Conservation (phyloP, 164 flowering plant genomes). For the Magnolia changhungtana region DNA sequence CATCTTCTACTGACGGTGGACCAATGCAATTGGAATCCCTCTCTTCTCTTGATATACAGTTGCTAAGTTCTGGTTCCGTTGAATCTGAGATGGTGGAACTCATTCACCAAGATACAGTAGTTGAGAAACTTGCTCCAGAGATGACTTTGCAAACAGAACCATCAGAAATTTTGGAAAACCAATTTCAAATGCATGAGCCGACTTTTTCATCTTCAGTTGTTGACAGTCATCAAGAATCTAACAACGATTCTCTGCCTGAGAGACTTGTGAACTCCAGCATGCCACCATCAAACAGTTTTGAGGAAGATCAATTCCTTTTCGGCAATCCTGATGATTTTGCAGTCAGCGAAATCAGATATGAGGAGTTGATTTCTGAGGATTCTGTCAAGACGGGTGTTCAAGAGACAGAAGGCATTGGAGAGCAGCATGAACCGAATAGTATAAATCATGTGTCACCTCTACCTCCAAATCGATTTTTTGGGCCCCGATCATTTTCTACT, state of each 20-base stretch:
- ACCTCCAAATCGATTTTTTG: constrained; percentile 3
- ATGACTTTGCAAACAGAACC: constrained; percentile 10
- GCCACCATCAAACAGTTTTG: constrained; percentile 25
- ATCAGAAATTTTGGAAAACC: constrained; percentile 11
- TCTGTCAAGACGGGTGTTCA: constrained; percentile 18
- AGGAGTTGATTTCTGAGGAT: constrained; percentile 22
- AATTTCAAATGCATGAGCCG: constrained; percentile 6
- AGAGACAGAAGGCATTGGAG: constrained; percentile 22
- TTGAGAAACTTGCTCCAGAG: constrained; percentile 10
- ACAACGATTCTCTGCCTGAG: not conserved
- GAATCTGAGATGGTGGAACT: constrained; percentile 20
- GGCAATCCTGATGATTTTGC: constrained; percentile 39
- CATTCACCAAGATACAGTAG: constrained; percentile 21
- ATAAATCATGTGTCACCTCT: constrained; percentile 13
- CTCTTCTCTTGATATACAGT: constrained; percentile 5
- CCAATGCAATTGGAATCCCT: constrained; percentile 1
- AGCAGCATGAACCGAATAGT: constrained; percentile 14
- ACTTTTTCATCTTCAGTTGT: constrained; percentile 10
- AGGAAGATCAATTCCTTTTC: constrained; percentile 55
- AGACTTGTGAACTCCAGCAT: constrained; percentile 8
- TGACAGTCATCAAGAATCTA: constrained; percentile 12
- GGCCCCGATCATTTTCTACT: not conserved
- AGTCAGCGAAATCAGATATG: constrained; percentile 5
- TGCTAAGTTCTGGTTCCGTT: constrained; percentile 1
- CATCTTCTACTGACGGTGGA: not conserved